Evolutionary conservation across 1,139 yeast genomes (phyloP).

Genomic region (Pichia sp.): DNA sequence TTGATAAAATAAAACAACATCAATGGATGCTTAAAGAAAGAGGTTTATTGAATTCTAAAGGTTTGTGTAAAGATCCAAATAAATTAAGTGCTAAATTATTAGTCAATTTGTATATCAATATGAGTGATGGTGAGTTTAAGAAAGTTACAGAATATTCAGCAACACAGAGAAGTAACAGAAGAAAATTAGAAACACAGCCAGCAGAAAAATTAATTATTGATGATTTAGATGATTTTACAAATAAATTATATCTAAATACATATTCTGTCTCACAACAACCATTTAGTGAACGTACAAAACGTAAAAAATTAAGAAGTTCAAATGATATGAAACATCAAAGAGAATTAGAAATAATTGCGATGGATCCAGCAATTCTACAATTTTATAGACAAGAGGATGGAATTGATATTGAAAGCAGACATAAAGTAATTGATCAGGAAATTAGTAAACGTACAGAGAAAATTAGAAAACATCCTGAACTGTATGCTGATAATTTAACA

Average conservation of each 20-base stretch:
- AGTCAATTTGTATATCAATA: constrained; percentile 41
- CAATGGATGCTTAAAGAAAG: constrained; percentile 46
- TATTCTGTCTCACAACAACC: constrained; percentile 36
- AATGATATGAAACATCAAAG: constrained; percentile 30
- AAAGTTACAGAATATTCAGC: constrained; percentile 26
- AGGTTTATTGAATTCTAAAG: constrained; percentile 36
- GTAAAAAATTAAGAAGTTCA: constrained; percentile 24
- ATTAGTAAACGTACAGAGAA: constrained; percentile 16
- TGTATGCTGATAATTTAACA: constrained; percentile 39
- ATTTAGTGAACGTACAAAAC: constrained; percentile 27
- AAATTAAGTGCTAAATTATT: constrained; percentile 37
- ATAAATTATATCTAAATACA: constrained; percentile 23
- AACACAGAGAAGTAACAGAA: constrained; percentile 19
- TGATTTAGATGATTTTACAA: constrained; percentile 22
- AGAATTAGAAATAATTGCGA: constrained; percentile 33
- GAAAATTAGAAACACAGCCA: constrained; percentile 31
- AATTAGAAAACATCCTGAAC: constrained; percentile 20
- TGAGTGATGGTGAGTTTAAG: constrained; percentile 38
- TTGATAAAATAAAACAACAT: constrained; percentile 39
- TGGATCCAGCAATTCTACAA: constrained; percentile 48
- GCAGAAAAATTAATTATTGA: constrained; percentile 30
- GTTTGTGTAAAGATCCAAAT: constrained; percentile 45
- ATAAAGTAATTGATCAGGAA: constrained; percentile 23
- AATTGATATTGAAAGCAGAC: constrained; percentile 14
- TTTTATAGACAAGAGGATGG: constrained; percentile 25